Percentiles rank a stretch among this genome's conserved stretches.
Conservation (phyloP, 1,284 basidiomycete species). For the Sphagnurus paluster region DNA sequence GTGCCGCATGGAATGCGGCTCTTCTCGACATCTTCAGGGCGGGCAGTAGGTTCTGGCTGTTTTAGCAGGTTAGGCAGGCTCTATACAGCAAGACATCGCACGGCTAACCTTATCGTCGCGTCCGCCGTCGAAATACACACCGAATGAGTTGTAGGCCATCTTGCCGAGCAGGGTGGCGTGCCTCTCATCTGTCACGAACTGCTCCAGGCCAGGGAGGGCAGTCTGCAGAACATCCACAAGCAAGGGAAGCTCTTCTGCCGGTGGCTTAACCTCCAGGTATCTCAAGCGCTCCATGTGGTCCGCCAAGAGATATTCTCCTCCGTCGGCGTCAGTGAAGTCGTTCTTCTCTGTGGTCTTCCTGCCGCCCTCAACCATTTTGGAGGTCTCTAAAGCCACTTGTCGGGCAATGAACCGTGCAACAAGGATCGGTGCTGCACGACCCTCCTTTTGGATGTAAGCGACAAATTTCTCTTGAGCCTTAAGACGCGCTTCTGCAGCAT, state of each 20-base stretch:
- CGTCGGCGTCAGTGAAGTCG: constrained; percentile 50
- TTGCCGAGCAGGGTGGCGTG: constrained; percentile 65
- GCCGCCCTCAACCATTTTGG: constrained; percentile 45
- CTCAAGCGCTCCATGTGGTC: constrained; percentile 76
- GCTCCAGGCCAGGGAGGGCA: constrained; percentile 70
- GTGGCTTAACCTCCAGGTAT: constrained; percentile 54
- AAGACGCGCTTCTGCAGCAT: constrained; percentile 44
- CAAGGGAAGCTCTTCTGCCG: constrained; percentile 51
- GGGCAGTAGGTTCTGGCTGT: constrained; percentile 48
- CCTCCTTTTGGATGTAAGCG: constrained; percentile 50
- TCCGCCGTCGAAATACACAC: constrained; percentile 64
- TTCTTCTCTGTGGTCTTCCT: constrained; percentile 24
- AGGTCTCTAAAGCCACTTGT: constrained; percentile 65
- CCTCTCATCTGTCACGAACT: constrained; percentile 63
- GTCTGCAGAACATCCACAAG: constrained; percentile 56
- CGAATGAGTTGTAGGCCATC: constrained; percentile 74
- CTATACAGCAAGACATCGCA: background rate
- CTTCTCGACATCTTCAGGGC: constrained; percentile 67
- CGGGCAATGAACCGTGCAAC: constrained; percentile 70
- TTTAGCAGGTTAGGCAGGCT: background rate
- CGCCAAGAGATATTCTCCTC: constrained; percentile 58
- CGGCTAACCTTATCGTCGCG: constrained; percentile 63
- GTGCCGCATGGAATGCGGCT: constrained; percentile 76
- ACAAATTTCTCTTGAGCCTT: constrained; percentile 59
- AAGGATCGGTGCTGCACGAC: constrained; percentile 50